A percentile compares a stretch with the other conserved stretches of the same genome.
These are phyloP conservation scores for Mixia osmundae DNA, from an alignment of 1,284 basidiomycete species.

Conservation along the genomic window DNA sequence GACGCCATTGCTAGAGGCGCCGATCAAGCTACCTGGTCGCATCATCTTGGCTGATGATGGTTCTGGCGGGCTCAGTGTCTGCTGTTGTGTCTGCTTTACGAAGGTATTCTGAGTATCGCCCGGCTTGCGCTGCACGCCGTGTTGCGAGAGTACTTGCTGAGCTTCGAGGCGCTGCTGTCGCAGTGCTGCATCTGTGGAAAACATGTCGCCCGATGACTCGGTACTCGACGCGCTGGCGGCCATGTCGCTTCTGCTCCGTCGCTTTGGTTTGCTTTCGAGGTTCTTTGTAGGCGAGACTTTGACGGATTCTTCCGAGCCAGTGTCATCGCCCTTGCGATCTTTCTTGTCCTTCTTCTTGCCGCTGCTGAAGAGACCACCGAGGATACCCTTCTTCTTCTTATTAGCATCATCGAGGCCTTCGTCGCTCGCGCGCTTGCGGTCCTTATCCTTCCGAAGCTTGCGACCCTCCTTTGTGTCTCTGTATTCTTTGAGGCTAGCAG, in stretches of 20 bases:
- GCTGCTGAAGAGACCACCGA: constrained; percentile 46
- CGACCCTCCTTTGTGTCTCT: constrained; percentile 24
- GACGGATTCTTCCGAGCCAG: background rate
- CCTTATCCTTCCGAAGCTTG: constrained; percentile 24
- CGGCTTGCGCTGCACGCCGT: constrained; percentile 23
- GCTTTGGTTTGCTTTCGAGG: too few relatives aligned
- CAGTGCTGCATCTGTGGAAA: constrained; percentile 24
- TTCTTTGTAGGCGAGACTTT: too few relatives aligned
- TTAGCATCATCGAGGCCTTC: constrained; percentile 22
- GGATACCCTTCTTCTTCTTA: constrained; percentile 44
- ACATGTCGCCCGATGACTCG: constrained; percentile 15
- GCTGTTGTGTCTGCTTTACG: background rate
- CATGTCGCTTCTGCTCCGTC: too few relatives aligned
- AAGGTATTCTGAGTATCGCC: constrained; percentile 14
- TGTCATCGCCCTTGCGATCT: constrained; percentile 34
- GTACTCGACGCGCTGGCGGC: constrained; percentile 1
- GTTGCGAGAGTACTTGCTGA: constrained; percentile 63
- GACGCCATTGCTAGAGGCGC: constrained; percentile 21
- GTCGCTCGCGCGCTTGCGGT: too few relatives aligned
- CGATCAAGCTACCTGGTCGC: constrained; percentile 28
- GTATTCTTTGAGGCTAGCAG: too few relatives aligned
- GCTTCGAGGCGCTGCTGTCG: constrained; percentile 65
- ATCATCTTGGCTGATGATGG: constrained; percentile 4
- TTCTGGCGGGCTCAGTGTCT: background rate
- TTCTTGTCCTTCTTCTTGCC: constrained; percentile 50